phyloP scores from a whole-genome alignment of 768 basidiomycete species.

The Leccinum sublutescens region DNA sequence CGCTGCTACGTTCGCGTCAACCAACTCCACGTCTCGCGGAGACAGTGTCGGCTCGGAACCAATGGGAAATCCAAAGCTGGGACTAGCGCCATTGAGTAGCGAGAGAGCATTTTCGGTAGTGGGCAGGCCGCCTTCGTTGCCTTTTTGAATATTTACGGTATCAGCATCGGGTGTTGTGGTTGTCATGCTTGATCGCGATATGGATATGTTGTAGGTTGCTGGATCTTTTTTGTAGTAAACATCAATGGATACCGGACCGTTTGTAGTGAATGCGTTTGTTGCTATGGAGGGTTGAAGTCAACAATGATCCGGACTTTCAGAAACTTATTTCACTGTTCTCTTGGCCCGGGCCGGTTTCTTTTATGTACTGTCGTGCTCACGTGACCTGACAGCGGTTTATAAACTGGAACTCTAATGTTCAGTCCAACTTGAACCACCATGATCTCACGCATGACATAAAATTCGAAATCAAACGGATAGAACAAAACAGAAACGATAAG shows the following conservation, averaged over 20 bases:
- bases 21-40: constrained; percentile 2
- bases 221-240: not conserved
- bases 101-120: constrained; percentile 32
- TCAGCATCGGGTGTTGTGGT: no score
- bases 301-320: no score
- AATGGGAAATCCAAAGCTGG: constrained; percentile 36
- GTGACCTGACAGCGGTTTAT: no score
- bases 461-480: no score
- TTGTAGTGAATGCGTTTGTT: not conserved
- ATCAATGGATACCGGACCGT: not conserved
- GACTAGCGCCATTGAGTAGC: constrained; percentile 38
- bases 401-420: no score
- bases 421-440: no score
- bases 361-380: no score
- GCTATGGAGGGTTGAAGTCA: no score
- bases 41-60: constrained; percentile 19
- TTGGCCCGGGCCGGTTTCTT: no score
- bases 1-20: constrained; percentile 12
- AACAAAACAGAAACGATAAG: no score
- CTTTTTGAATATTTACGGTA: constrained; percentile 13
- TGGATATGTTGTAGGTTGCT: not conserved
- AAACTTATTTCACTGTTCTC: no score
- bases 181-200: not conserved
- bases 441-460: no score
- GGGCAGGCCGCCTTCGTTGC: constrained; percentile 19